These are phyloP conservation scores for Psilocybe cubensis DNA, from an alignment of 768 basidiomycete species.

Conservation along the genomic window DNA sequence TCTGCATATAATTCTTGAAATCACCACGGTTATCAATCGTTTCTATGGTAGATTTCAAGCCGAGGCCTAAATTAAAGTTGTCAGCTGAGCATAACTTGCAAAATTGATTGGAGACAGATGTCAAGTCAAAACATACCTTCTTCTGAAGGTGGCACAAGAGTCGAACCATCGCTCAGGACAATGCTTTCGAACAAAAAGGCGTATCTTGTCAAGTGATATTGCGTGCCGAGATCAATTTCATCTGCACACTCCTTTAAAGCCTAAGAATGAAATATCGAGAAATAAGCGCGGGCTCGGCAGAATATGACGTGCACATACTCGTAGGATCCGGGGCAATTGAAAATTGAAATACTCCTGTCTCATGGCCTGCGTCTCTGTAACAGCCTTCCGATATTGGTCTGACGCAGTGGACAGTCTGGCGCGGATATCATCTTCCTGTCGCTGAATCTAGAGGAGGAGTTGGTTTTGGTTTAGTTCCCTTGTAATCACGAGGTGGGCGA, in stretches of 20 bases:
- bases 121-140: conserved; percentile 53
- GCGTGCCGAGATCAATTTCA: conserved; percentile 96
- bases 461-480: background rate
- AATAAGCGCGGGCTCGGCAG: conserved; percentile 3
- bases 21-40: conserved; percentile 93
- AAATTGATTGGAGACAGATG: background rate
- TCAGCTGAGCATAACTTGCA: background rate
- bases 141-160: conserved; percentile 75
- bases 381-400: conserved; percentile 89
- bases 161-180: conserved; percentile 85
- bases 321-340: conserved; percentile 89
- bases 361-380: conserved; percentile 86
- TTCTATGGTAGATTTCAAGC: conserved; percentile 87
- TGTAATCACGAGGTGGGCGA: conserved; percentile 3
- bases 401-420: conserved; percentile 82
- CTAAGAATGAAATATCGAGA: conserved; percentile 38
- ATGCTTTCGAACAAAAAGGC: conserved; percentile 94
- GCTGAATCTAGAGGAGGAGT: conserved; percentile 62
- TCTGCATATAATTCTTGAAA: conserved; percentile 97
- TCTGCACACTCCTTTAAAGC: conserved; percentile 94
- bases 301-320: conserved; percentile 55
- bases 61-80: conserved; percentile 42
- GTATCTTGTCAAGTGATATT: conserved; percentile 95
- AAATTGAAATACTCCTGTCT: conserved; percentile 99
- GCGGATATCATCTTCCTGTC: conserved; percentile 95